Evolutionary conservation across 202 grass and related monocot genomes (phyloP).

Genomic region (Setaria italica): DNA sequence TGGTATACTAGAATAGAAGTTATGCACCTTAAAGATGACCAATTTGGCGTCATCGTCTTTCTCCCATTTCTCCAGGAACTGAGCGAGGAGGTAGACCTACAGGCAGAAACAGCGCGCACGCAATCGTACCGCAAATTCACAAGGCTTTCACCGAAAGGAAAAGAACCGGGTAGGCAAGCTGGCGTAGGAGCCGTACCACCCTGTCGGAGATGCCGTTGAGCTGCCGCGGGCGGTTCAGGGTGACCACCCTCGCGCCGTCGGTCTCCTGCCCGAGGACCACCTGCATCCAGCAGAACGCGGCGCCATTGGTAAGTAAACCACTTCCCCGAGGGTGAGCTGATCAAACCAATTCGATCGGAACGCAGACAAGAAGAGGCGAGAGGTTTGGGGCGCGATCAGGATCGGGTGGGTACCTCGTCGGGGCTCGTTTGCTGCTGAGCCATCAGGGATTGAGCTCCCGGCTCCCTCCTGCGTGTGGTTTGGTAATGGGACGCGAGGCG

Average conservation of each 20-base stretch:
- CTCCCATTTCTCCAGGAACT: slow-evolving; percentile 93
- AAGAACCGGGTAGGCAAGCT: neutral
- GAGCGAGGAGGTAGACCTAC: slow-evolving; percentile 79
- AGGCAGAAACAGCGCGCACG: slow-evolving; percentile 12
- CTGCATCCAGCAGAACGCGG: slow-evolving; percentile 46
- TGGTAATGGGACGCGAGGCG: neutral
- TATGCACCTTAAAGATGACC: slow-evolving; percentile 81
- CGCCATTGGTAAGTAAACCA: neutral
- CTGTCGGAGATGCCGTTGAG: slow-evolving; percentile 82
- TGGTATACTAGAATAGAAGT: neutral
- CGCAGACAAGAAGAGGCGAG: neutral
- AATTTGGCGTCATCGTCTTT: slow-evolving; percentile 77
- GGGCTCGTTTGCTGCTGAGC: slow-evolving; percentile 51
- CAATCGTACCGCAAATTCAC: neutral
- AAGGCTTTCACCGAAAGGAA: neutral
- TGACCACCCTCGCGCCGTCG: slow-evolving; percentile 63
- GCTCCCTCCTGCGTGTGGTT: neutral
- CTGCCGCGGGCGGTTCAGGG: slow-evolving; percentile 93
- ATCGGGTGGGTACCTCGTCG: slow-evolving; percentile 48
- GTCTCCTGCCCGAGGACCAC: slow-evolving; percentile 80
- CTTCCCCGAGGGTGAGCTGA: no score
- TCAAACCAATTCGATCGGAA: no score
- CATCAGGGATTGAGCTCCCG: slow-evolving; percentile 36
- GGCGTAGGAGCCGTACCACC: slow-evolving; percentile 55
- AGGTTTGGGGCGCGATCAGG: neutral